Base-by-base conservation (phyloP, 1,284 basidiomycete genomes). In the Phlebopus sp. region DNA sequence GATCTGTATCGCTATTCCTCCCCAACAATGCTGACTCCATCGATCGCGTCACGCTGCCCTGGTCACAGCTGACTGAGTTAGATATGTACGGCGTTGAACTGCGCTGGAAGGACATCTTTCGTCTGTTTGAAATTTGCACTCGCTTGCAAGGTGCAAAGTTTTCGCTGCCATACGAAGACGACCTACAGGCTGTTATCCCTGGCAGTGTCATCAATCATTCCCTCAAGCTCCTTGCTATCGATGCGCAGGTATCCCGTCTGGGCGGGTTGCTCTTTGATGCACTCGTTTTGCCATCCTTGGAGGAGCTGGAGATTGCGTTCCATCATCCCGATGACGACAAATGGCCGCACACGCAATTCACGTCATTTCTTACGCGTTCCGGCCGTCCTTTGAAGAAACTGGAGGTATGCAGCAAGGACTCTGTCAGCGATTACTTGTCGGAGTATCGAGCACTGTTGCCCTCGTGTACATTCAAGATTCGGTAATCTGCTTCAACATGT, bases 291-390 rank as follows among this genome's bases (percentile, higher is more conserved):
- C 63, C 63, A 7, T 58, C 53, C 10, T 60, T 64, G 25, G 57
- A 68, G n/a, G 66, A 67, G 23, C 52, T 64, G n/a, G 66, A 66
- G 11, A 37, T 64, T 5, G 61, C n/a, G 58, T 17, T 69, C 66
- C 42, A 65, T 23, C 13, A 60, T 58, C 19, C 53, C 57, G 1
- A 53, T 15, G 36, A 25, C 13, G 62, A 58, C 19, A 53, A 57
- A 2, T 64, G 63, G 63, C 63, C 66, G 0, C 63, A 68, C 13
- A 31, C 32, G 1, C 27, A 59, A n/a, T 64, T 64, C 29, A 36
- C 55, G 42, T 52, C 47, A 18, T 54, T 64, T 48, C 3, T 67
- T 4, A 11, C 7, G 5, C 62, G 63, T 5, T 64, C 66, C 7
- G 51, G 49, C 3, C 65, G 62, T 40, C 1, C 46, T 35, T 36